phyloP scores from a whole-genome alignment of 1,139 yeast genomes.

The Sugiyamaella paludigena region DNA sequence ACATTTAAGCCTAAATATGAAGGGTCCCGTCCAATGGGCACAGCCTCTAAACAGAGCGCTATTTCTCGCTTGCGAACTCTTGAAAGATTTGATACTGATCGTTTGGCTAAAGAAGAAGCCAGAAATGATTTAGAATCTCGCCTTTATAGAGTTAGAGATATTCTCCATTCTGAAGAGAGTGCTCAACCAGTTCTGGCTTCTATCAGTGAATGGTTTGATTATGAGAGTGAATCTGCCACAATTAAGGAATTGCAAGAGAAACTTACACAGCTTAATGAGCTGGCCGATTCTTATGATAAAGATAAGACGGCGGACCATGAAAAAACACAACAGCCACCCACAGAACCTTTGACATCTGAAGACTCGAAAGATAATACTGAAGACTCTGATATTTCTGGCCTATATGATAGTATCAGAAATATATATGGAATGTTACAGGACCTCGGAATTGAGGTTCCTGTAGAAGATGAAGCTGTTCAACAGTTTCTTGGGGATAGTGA shows the following conservation, averaged over 20 bases:
- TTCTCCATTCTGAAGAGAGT: constrained; percentile 18
- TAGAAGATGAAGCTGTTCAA: constrained; percentile 3
- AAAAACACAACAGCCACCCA: background rate
- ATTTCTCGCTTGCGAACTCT: constrained; percentile 29
- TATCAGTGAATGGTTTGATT: constrained; percentile 75
- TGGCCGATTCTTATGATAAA: constrained; percentile 20
- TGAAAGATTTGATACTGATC: constrained; percentile 33
- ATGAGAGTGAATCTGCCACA: constrained; percentile 59
- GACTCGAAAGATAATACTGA: background rate
- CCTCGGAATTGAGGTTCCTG: constrained; percentile 8
- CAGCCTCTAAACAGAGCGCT: constrained; percentile 32
- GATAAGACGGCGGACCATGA: background rate
- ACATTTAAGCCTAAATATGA: constrained; percentile 24
- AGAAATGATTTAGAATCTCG: constrained; percentile 38
- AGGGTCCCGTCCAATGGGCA: constrained; percentile 35
- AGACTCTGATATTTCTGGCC: constrained; percentile 1
- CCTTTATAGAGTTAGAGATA: constrained; percentile 35
- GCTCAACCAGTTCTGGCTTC: constrained; percentile 43
- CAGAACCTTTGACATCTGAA: background rate
- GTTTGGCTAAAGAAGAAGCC: constrained; percentile 34
- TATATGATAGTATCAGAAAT: constrained; percentile 4
- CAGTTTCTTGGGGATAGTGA: constrained; percentile 4
- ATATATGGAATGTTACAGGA: constrained; percentile 8
- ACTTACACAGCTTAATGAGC: constrained; percentile 33
- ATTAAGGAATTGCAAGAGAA: constrained; percentile 43